These are phyloP conservation scores for Sclerotinia subarctica DNA, from an alignment of 2,329 filamentous ascomycete species.

Conservation along the genomic window DNA sequence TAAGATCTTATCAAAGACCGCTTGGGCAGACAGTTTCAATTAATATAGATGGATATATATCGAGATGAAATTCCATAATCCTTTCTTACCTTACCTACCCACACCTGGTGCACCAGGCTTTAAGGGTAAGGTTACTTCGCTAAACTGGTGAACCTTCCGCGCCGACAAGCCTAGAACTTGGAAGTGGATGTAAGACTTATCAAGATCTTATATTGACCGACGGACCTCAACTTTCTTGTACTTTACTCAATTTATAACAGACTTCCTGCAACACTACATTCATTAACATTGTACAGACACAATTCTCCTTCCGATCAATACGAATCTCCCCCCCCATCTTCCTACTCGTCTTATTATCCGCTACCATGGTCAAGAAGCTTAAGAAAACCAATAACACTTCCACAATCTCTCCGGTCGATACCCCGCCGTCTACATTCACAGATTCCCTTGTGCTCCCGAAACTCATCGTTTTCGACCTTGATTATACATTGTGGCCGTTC, in stretches of 20 bases:
- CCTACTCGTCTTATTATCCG: constrained; percentile 15
- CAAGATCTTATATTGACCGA: neutral
- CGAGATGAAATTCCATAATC: no score
- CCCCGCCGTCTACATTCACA: constrained; percentile 32
- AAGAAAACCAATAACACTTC: constrained; percentile 24
- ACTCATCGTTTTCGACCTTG: constrained; percentile 88
- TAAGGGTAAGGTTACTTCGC: neutral
- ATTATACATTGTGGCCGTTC: constrained; percentile 99
- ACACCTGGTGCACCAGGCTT: no score
- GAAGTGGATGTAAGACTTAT: no score
- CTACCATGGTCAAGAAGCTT: constrained; percentile 32
- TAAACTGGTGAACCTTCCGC: neutral
- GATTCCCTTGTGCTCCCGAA: constrained; percentile 42
- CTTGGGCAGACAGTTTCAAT: neutral
- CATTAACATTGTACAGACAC: neutral
- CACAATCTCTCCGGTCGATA: constrained; percentile 20
- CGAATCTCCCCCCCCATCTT: constrained; percentile 5
- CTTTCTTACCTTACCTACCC: no score
- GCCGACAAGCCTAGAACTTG: neutral
- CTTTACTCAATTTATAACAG: neutral
- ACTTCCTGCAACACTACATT: neutral
- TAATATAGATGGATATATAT: neutral
- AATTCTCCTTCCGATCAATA: neutral
- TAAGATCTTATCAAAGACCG: no score
- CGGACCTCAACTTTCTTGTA: neutral